A percentile compares a stretch with the other conserved stretches of the same genome.
Conservation (phyloP, 495 filamentous ascomycete species). For the Pyrenula aspistea region DNA sequence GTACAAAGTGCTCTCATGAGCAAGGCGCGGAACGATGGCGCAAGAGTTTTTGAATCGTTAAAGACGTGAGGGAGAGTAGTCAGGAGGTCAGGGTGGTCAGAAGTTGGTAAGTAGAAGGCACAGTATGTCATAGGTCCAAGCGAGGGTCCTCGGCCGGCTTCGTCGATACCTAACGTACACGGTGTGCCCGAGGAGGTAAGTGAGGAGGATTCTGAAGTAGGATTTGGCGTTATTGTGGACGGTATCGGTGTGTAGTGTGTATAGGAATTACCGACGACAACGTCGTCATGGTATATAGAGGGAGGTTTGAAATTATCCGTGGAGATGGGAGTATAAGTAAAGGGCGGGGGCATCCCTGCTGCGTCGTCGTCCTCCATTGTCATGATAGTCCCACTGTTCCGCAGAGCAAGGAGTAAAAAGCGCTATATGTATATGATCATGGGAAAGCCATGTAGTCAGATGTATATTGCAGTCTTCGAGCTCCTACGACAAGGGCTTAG, state of each 20-base stretch:
- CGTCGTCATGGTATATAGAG: conserved; percentile 48
- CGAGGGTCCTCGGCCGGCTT: conserved; percentile 90
- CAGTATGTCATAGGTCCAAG: conserved; percentile 97
- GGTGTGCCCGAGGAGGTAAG: conserved; percentile 17
- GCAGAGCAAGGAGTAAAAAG: too few relatives aligned
- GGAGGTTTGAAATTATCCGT: conserved; percentile 57
- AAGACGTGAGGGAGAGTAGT: conserved; percentile 61
- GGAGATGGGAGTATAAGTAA: not conserved
- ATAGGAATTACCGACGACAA: conserved; percentile 68
- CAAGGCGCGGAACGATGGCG: conserved; percentile 53
- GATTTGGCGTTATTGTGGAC: conserved; percentile 28
- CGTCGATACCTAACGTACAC: conserved; percentile 81
- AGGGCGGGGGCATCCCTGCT: not conserved
- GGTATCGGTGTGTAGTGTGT: conserved; percentile 71
- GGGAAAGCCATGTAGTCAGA: too few relatives aligned
- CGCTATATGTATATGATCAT: too few relatives aligned
- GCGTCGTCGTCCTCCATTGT: not conserved
- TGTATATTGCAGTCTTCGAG: not conserved
- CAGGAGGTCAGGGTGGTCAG: conserved; percentile 58
- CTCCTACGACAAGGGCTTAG: not conserved
- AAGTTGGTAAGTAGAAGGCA: conserved; percentile 67
- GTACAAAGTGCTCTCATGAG: conserved; percentile 70
- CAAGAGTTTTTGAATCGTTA: conserved; percentile 85
- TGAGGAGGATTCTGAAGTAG: conserved; percentile 9
- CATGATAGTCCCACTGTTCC: too few relatives aligned